Percentiles rank a stretch among this genome's conserved stretches.
These are phyloP conservation scores for Polychytrium aggregatum DNA, from an alignment of 192 early-diverging fungal genomes.

Conservation along the genomic window DNA sequence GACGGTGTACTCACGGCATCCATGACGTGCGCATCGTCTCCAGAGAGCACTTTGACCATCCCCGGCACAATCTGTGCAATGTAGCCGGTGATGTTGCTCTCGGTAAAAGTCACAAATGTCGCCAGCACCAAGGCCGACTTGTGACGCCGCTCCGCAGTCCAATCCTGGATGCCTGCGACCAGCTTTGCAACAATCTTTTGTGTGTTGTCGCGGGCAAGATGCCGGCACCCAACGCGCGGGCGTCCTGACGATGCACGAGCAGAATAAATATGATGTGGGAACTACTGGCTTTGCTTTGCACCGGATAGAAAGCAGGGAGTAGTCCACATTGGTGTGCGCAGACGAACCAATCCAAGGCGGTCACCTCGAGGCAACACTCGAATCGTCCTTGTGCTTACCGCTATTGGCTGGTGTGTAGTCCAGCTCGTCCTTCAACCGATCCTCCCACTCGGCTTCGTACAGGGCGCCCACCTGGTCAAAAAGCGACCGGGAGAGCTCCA, in stretches of 20 bases:
- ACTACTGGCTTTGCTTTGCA: too few species aligned
- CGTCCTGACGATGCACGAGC: too few species aligned
- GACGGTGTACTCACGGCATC: conserved; percentile 14
- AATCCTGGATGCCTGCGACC: conserved; percentile 30
- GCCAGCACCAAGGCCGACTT: conserved; percentile 25
- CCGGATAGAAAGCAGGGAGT: too few species aligned
- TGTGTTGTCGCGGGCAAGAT: conserved; percentile 39
- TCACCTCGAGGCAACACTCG: too few species aligned
- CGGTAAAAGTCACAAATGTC: conserved; percentile 28
- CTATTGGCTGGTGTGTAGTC: too few species aligned
- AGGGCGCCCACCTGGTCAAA: conserved; percentile 32
- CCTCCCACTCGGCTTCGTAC: conserved; percentile 42
- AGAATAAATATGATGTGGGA: too few species aligned
- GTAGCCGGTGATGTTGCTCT: conserved; percentile 42
- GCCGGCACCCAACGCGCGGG: conserved; percentile 35
- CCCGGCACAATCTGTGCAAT: conserved; percentile 28
- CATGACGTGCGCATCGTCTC: conserved; percentile 32
- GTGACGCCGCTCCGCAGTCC: conserved; percentile 32
- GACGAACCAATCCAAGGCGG: too few species aligned
- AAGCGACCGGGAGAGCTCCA: conserved; percentile 3
- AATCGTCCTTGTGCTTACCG: too few species aligned
- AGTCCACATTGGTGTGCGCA: too few species aligned
- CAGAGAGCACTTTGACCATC: conserved; percentile 28
- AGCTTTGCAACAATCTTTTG: conserved; percentile 31
- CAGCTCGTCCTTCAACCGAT: conserved; percentile 42